Base-by-base conservation (phyloP, 164 flowering plant genomes). In the Tinospora cordifolia region DNA sequence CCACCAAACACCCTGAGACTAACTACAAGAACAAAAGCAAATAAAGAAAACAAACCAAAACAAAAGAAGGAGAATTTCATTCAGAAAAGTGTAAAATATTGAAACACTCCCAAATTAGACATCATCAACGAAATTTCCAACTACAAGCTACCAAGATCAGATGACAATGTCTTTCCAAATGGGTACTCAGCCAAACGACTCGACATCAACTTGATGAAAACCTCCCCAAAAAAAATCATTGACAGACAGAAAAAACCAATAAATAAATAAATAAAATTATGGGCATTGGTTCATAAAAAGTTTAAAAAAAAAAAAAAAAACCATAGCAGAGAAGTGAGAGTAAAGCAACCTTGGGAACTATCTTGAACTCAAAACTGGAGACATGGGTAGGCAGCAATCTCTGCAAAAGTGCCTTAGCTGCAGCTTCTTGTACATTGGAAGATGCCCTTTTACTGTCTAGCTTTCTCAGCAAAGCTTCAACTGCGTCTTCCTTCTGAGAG, bases 371-470 rank as follows among this genome's bases (percentile, higher is more conserved):
- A 76, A 93, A 93, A 69, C 92, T 87, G 66, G 84, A 76, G 2
- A 78, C n/a, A 80, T 93, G 91, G 70, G 87, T 66, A 3, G 97
- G 97, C 71, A 93, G 81, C 77, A 91, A 73, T 79, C 97, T 87
- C 59, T 66, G 66, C 41, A 93, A 81, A 47, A 91, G 76, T 40
- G 77, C 89, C 64, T 76, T 81, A 12, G 87, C 96, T 57, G 98
- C 96, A 70, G 85, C 75, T 81, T 86, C 90, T 76, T 91, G 98
- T 22, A 79, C 81, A 8, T 84, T 72, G 1, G 89, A 75, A 63
- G 88, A 66, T 36, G 85, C 65, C 44, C 81, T 54, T 76, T 86
- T 70, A 66, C 85, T 66, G 36, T 87, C 85, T 71, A 89, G 79
- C 36, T 87, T 87, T 21, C 49, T 69, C 40, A 79, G 68, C 19